phyloP scores from a whole-genome alignment of 2,329 filamentous ascomycete species.

The Akanthomyces lecanii region DNA sequence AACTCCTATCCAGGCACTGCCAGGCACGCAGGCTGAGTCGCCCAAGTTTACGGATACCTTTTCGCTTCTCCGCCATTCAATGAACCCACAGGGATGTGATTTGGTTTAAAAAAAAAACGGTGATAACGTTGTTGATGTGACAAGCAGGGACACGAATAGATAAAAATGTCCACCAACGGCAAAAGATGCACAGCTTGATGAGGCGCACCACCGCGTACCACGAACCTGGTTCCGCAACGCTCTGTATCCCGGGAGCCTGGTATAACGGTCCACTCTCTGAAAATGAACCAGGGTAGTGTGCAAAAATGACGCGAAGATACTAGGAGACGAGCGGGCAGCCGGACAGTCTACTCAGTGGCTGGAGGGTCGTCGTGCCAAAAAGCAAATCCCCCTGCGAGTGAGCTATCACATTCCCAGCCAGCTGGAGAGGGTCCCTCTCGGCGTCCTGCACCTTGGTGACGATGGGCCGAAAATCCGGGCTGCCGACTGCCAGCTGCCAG shows the following conservation, averaged over 20 bases:
- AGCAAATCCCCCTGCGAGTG: slow-evolving; percentile 21
- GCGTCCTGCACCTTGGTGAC: slow-evolving; percentile 2
- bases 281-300: neutral
- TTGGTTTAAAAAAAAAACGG: neutral
- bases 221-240: slow-evolving; percentile 14
- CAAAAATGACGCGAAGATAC: slow-evolving; percentile 17
- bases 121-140: slow-evolving; percentile 10
- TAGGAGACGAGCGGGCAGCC: slow-evolving; percentile 3
- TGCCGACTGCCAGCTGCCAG: neutral
- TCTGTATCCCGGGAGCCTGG: slow-evolving; percentile 4
- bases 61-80: neutral
- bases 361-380: slow-evolving; percentile 15
- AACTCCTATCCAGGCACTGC: neutral
- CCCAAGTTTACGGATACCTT: neutral
- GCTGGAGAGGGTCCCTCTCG: slow-evolving; percentile 4
- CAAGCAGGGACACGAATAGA: neutral
- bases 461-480: slow-evolving; percentile 6
- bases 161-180: neutral
- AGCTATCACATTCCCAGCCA: slow-evolving; percentile 24
- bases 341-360: neutral
- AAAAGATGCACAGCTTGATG: slow-evolving; percentile 4
- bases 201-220: slow-evolving; percentile 13
- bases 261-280: slow-evolving; percentile 12
- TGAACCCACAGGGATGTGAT: slow-evolving; percentile 7
- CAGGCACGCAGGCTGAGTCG: neutral